Evolutionary conservation across 1,284 basidiomycete species (phyloP).

Genomic region (Trichosporon asahii): DNA sequence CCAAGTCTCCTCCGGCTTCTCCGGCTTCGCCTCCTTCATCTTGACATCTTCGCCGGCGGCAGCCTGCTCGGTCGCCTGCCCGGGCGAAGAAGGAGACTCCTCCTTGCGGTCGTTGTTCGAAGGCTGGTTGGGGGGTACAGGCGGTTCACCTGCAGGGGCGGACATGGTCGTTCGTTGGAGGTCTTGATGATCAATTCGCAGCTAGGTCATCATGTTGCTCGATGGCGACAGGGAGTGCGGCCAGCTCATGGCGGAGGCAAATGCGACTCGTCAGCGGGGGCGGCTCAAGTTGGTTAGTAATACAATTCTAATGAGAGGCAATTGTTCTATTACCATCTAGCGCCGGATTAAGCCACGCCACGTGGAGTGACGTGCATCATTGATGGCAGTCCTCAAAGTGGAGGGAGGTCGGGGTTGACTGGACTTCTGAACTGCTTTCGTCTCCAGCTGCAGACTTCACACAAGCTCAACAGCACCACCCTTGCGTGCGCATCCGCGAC

Average conservation of each 20-base stretch:
- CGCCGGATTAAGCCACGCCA: not conserved
- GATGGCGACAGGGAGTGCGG: constrained; percentile 6
- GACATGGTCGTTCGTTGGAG: constrained; percentile 20
- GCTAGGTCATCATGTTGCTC: constrained; percentile 7
- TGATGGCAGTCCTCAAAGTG: not conserved
- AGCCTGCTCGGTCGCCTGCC: constrained; percentile 18
- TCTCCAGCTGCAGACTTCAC: too few species aligned
- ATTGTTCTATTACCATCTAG: not conserved
- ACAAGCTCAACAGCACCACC: too few species aligned
- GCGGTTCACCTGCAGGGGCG: constrained; percentile 22
- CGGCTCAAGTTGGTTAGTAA: not conserved
- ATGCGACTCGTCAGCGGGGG: constrained; percentile 25
- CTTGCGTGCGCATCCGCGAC: too few species aligned
- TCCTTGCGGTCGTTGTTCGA: constrained; percentile 9
- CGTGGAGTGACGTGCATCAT: constrained; percentile 19
- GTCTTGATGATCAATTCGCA: not conserved
- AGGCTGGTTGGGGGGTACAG: constrained; percentile 19
- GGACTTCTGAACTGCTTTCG: not conserved
- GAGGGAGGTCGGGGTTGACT: not conserved
- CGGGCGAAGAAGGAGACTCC: constrained; percentile 19
- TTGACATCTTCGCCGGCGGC: constrained; percentile 23
- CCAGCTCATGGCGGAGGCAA: constrained; percentile 19
- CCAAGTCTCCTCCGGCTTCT: constrained; percentile 42
- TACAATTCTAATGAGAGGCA: not conserved
- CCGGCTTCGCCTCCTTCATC: constrained; percentile 27